These are phyloP conservation scores for Simplicillium aogashimaense DNA, from an alignment of 2,329 filamentous ascomycete species.

Conservation along the genomic window DNA sequence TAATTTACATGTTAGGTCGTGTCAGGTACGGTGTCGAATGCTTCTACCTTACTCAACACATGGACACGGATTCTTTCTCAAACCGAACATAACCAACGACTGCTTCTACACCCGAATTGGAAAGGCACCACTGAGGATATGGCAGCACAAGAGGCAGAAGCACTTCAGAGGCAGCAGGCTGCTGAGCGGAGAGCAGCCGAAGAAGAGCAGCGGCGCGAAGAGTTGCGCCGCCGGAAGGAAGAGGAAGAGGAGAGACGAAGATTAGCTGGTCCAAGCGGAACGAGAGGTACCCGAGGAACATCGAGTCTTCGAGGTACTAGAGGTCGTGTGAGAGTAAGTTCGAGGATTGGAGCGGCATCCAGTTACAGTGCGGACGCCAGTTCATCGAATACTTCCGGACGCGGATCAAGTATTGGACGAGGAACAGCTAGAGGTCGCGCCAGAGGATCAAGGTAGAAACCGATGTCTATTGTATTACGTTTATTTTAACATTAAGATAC, in stretches of 20 bases:
- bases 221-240: conserved; percentile 52
- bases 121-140: conserved; percentile 81
- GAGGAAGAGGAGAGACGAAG: conserved; percentile 42
- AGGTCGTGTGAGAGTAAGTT: conserved; percentile 15
- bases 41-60: conserved; percentile 81
- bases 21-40: conserved; percentile 73
- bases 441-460: conserved; percentile 18
- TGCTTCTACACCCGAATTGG: conserved; percentile 83
- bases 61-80: conserved; percentile 96
- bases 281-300: conserved; percentile 18
- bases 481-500: conserved; percentile 7
- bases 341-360: conserved; percentile 9
- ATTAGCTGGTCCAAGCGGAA: conserved; percentile 15
- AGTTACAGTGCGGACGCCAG: conserved; percentile 17
- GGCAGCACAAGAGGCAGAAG: conserved; percentile 76
- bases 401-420: conserved; percentile 22
- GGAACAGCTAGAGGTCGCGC: conserved; percentile 21
- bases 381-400: conserved; percentile 15
- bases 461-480: conserved; percentile 1
- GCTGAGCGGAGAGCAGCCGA: conserved; percentile 68
- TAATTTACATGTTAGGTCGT: conserved; percentile 47
- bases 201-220: conserved; percentile 68
- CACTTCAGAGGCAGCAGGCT: conserved; percentile 61
- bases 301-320: conserved; percentile 18
- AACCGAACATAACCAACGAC: conserved; percentile 91